phyloP scores from a whole-genome alignment of 2,329 filamentous ascomycete species.

The Fusarium agapanthi region DNA sequence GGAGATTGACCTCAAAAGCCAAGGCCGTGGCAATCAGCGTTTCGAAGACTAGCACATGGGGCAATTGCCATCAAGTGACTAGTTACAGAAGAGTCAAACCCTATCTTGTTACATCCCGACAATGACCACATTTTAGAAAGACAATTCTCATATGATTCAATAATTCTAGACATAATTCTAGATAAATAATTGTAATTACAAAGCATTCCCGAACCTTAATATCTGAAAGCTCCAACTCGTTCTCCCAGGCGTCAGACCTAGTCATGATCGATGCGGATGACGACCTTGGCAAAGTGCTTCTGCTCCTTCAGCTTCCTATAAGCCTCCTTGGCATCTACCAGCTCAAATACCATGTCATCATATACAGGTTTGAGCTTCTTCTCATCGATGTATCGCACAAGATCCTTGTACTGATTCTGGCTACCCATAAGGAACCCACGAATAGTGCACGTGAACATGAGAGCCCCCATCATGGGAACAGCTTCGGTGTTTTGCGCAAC shows the following conservation, averaged over 20 bases:
- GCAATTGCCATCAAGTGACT: fast-evolving
- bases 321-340: conserved; percentile 45
- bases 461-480: conserved; percentile 38
- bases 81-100: neutral
- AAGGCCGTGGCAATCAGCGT: conserved; percentile 4
- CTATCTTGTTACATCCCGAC: too few relatives aligned
- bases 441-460: conserved; percentile 42
- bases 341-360: conserved; percentile 44
- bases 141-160: neutral
- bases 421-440: conserved; percentile 44
- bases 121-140: neutral
- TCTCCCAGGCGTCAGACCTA: fast-evolving
- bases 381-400: conserved; percentile 46
- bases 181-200: neutral
- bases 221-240: too few relatives aligned
- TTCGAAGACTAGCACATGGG: neutral
- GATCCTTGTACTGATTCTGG: conserved; percentile 41
- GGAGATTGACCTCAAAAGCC: conserved; percentile 8
- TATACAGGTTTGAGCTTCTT: conserved; percentile 44
- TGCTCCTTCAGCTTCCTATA: conserved; percentile 45
- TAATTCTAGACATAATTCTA: neutral
- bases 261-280: conserved; percentile 42
- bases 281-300: conserved; percentile 50
- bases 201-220: neutral
- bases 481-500: conserved; percentile 36